phyloP scores from a whole-genome alignment of 179 eudicot species.

The Actinidia arguta region DNA sequence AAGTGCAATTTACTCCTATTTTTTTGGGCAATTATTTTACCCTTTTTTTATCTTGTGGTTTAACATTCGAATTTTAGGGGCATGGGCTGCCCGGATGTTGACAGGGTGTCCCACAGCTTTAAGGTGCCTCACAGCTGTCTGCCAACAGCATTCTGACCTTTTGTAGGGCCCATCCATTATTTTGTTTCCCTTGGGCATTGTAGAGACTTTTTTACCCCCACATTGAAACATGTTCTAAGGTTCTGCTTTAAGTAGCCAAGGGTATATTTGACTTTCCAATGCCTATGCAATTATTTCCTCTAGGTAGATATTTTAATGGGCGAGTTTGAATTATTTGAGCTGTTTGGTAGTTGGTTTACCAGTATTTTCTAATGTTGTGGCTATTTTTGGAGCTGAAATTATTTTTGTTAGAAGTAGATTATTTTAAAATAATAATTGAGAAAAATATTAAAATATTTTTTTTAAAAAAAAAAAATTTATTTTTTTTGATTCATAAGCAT shows the following conservation, averaged over 20 bases:
- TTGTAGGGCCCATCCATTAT: slow-evolving; percentile 22
- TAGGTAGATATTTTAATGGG: slow-evolving; percentile 12
- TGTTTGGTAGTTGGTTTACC: too few relatives aligned
- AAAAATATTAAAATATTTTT: too few relatives aligned
- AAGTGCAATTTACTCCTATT: too few relatives aligned
- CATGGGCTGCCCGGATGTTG: background rate
- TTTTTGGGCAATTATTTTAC: too few relatives aligned
- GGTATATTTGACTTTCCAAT: background rate
- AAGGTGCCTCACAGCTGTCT: slow-evolving; percentile 4
- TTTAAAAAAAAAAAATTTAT: too few relatives aligned
- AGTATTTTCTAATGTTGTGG: too few relatives aligned
- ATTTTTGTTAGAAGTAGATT: too few relatives aligned
- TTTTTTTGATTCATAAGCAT: too few relatives aligned
- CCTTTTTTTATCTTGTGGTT: too few relatives aligned
- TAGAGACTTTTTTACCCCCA: slow-evolving; percentile 9
- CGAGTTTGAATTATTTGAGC: background rate
- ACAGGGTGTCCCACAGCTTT: slow-evolving; percentile 19
- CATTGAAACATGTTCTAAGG: background rate
- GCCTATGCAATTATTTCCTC: too few relatives aligned
- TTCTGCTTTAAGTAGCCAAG: background rate
- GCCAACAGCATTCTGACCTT: slow-evolving; percentile 3
- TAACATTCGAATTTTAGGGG: background rate
- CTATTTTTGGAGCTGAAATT: too few relatives aligned
- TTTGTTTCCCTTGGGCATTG: background rate
- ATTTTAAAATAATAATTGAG: too few relatives aligned